Evolutionary conservation across 306 rosid species (phyloP).

Genomic region (Rosa chinensis): DNA sequence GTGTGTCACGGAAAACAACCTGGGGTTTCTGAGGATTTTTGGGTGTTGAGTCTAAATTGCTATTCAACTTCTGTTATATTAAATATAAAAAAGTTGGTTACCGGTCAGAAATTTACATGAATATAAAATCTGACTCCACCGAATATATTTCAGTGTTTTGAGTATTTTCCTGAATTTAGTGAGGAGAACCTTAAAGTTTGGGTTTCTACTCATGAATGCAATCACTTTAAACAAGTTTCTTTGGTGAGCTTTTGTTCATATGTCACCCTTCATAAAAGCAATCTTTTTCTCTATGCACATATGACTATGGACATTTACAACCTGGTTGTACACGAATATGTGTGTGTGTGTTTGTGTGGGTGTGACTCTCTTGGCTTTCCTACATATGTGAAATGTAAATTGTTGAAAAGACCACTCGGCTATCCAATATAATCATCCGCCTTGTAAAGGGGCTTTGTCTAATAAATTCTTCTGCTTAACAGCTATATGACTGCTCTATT

Average conservation of each 20-base stretch:
- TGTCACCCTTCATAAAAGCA: background rate
- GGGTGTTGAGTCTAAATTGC: background rate
- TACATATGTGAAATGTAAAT: background rate
- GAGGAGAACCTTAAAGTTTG: background rate
- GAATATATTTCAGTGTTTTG: background rate
- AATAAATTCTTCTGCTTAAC: background rate
- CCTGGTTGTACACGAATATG: background rate
- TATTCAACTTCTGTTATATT: background rate
- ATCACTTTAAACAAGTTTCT: background rate
- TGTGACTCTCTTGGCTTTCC: background rate
- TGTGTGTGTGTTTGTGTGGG: background rate
- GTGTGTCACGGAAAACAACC: background rate
- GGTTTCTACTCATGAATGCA: background rate
- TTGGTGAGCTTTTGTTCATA: background rate
- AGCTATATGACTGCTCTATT: background rate
- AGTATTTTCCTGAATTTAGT: background rate
- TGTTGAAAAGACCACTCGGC: background rate
- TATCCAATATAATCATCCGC: background rate
- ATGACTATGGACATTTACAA: background rate
- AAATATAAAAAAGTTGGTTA: background rate
- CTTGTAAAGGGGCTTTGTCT: background rate
- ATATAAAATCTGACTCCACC: background rate
- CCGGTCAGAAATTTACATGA: background rate
- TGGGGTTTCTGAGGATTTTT: background rate
- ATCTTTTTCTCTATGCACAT: background rate